phyloP scores from a whole-genome alignment of 257 asterid species.

The Nicotiana paniculata region DNA sequence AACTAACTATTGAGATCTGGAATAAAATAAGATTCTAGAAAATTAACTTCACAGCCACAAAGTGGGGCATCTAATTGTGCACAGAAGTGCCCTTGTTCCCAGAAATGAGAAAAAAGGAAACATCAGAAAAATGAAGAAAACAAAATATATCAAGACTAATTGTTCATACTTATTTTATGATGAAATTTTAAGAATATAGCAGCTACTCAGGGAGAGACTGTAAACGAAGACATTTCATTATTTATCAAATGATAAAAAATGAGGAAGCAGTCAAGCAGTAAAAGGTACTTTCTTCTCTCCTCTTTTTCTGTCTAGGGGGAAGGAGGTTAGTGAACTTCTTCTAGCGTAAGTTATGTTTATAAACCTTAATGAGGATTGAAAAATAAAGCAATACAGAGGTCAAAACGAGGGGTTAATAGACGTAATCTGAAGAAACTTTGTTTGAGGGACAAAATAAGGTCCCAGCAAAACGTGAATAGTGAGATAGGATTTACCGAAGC shows the following conservation, averaged over 20 bases:
- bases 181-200: background rate
- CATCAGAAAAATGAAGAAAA: background rate
- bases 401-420: background rate
- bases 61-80: background rate
- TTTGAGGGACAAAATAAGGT: background rate
- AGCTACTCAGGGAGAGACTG: background rate
- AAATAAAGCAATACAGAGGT: background rate
- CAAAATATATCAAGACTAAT: background rate
- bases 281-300: background rate
- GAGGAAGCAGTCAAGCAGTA: slow-evolving; percentile 2
- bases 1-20: background rate
- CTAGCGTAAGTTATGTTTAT: background rate
- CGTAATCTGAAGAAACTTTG: background rate
- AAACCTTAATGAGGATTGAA: slow-evolving; percentile 3
- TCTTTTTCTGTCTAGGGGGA: background rate
- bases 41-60: background rate
- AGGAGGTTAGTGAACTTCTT: background rate
- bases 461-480: background rate
- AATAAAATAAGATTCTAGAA: background rate
- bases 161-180: background rate
- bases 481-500: slow-evolving; percentile 54
- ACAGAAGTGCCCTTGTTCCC: background rate
- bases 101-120: background rate
- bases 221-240: background rate
- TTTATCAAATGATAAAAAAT: background rate